A percentile compares a stretch with the other conserved stretches of the same genome.
Evolutionary conservation across 371 early-diverging fungal genomes (phyloP).

Genomic region (Massospora cicadina): DNA sequence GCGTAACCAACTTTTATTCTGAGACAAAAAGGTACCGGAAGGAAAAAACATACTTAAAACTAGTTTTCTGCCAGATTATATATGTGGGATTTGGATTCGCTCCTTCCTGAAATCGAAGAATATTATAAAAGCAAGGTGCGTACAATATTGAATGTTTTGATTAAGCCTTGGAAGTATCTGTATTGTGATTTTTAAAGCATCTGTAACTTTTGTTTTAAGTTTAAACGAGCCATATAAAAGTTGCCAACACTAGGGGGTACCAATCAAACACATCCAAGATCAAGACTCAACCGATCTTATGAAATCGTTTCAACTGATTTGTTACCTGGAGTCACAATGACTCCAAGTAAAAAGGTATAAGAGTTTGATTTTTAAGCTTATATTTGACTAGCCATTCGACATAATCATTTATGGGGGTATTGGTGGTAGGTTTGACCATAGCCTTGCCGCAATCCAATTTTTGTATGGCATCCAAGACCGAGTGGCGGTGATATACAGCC

Average conservation of each 20-base stretch:
- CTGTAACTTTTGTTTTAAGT: too few relatives aligned
- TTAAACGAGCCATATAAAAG: not conserved
- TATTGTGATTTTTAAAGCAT: slow-evolving; percentile 3
- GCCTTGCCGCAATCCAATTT: slow-evolving; percentile 52
- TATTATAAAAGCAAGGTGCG: slow-evolving; percentile 36
- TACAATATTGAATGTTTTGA: slow-evolving; percentile 13
- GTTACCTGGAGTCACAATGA: slow-evolving; percentile 13
- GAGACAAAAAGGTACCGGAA: not conserved
- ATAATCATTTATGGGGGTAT: slow-evolving; percentile 65
- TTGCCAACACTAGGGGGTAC: slow-evolving; percentile 22
- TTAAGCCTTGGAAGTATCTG: not conserved
- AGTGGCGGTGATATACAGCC: not conserved
- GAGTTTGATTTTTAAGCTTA: not conserved
- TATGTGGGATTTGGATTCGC: slow-evolving; percentile 80
- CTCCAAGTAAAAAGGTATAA: slow-evolving; percentile 14
- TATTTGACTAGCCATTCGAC: slow-evolving; percentile 11
- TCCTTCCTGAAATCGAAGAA: slow-evolving; percentile 35
- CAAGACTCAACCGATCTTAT: slow-evolving; percentile 73
- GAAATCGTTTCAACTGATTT: slow-evolving; percentile 44
- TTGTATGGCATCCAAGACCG: slow-evolving; percentile 26
- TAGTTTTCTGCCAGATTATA: slow-evolving; percentile 56
- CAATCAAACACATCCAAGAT: slow-evolving; percentile 26
- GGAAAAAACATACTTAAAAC: not conserved
- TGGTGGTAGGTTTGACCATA: slow-evolving; percentile 83
- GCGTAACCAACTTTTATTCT: not conserved